A percentile compares a stretch with the other conserved stretches of the same genome.
phyloP scores from a whole-genome alignment of 805 yeast genomes.

The Starmerella kuoi region DNA sequence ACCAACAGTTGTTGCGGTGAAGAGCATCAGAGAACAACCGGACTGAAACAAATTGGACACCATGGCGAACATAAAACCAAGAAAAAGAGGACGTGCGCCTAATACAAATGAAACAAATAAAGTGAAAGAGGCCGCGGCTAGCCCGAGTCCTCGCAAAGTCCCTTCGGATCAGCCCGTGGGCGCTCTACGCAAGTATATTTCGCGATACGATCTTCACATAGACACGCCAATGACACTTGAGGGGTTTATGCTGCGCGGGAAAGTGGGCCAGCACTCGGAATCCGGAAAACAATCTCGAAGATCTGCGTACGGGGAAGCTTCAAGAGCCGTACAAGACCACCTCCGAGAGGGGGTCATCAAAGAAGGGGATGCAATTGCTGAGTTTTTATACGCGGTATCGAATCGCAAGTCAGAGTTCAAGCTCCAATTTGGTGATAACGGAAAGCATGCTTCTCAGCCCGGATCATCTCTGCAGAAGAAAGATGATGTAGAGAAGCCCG shows the following conservation, averaged over 20 bases:
- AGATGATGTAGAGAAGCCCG: no score
- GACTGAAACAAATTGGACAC: no score
- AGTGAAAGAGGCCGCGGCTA: constrained; percentile 3
- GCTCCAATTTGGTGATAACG: constrained; percentile 16
- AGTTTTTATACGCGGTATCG: constrained; percentile 73
- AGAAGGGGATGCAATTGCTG: constrained; percentile 79
- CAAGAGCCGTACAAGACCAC: constrained; percentile 53
- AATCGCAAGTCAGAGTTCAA: constrained; percentile 42
- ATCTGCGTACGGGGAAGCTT: constrained; percentile 47
- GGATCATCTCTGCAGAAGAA: not conserved
- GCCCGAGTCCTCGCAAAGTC: not conserved
- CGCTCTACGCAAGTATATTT: constrained; percentile 58
- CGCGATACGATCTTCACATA: constrained; percentile 42
- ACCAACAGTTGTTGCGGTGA: no score
- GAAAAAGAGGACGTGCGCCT: constrained; percentile 14
- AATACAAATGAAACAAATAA: constrained; percentile 1
- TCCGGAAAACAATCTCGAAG: constrained; percentile 33
- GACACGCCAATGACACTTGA: constrained; percentile 53
- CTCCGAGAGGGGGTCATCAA: constrained; percentile 47
- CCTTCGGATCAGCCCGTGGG: constrained; percentile 39
- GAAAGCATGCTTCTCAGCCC: not conserved
- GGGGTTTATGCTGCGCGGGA: constrained; percentile 59
- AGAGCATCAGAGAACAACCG: no score
- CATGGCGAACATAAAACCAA: constrained; percentile 17
- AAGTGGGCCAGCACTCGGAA: constrained; percentile 60